Evolutionary conservation across 2,329 filamentous ascomycete species (phyloP), one percentile per base, ranked within the genome.

Genomic region (Monosporascus ibericus): DNA sequence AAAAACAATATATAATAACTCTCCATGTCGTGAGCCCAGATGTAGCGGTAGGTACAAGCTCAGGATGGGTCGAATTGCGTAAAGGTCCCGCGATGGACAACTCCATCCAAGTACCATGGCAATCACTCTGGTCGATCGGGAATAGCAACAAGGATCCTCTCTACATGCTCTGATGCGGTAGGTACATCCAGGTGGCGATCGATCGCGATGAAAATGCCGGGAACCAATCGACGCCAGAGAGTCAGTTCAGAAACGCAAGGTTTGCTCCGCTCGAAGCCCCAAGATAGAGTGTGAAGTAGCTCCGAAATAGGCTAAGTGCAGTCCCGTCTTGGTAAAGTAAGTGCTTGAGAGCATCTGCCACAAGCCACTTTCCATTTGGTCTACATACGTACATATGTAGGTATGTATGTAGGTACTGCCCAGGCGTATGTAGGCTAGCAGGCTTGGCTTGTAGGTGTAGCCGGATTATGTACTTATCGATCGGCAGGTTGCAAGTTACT

Each of bases 151-250:
- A 50, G 61, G 61, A 60, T 63, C 48, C n/a, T 42, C 9, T 17
- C 18, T 18, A 52, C 49, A 48, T 54, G 52, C 55, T 55, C 57
- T 60, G 60, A 63, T 60, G 60, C 55, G 59, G 59, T 57, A 60
- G 57, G 39, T 56, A 56, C 51, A 54, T 52, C 42, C 50, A 53
- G 48, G 55, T 51, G 51, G 57, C 60, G 58, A 64, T 65, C 63
- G 63, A 65, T 65, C 63, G 58, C 51, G 58, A 59, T 59, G 50
- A 36, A 40, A 30, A 17, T 17, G 8, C 15, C 20, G 47, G 53
- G 48, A 51, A 53, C 59, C 58, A 61, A 60, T 61, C n/a, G 54
- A 55, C 18, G 18, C 9, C 1, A 3, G 18, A 9, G n/a, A 20
- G 39, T 42, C 39, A 42, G 39, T 42, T 14, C 9, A 20, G n/a